Percentiles rank a stretch among this genome's conserved stretches.
These are phyloP conservation scores for Cladosporium sp. DNA, from an alignment of 2,329 filamentous ascomycete genomes.

Conservation along the genomic window DNA sequence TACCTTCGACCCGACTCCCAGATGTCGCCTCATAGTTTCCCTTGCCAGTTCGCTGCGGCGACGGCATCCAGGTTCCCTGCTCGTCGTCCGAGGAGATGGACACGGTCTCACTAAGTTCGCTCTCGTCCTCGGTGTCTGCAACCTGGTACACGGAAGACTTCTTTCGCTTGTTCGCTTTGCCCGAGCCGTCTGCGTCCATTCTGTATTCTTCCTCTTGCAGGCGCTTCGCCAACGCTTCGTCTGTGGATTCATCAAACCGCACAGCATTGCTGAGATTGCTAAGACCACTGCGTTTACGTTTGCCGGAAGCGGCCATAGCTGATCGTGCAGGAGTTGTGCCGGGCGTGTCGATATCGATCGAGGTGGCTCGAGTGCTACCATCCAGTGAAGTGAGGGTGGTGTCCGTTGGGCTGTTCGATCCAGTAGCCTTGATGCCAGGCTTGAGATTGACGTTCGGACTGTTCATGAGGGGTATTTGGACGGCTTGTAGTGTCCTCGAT, in stretches of 20 bases:
- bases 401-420: slow-evolving; percentile 17
- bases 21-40: slow-evolving; percentile 14
- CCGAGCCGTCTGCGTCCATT: slow-evolving; percentile 12
- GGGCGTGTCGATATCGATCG: slow-evolving; percentile 54
- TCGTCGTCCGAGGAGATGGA: slow-evolving; percentile 17
- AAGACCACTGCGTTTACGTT: slow-evolving; percentile 30
- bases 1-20: slow-evolving; percentile 10
- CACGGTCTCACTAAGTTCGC: slow-evolving; percentile 26
- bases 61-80: too few species aligned
- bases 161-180: slow-evolving; percentile 20
- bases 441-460: not conserved
- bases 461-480: slow-evolving; percentile 1
- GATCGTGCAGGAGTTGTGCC: slow-evolving; percentile 53
- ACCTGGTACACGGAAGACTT: slow-evolving; percentile 19
- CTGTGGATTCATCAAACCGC: slow-evolving; percentile 24
- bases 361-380: slow-evolving; percentile 34
- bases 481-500: not conserved
- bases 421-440: not conserved
- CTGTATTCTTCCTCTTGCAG: slow-evolving; percentile 33
- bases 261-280: slow-evolving; percentile 18
- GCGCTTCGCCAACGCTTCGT: slow-evolving; percentile 25
- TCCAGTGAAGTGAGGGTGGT: slow-evolving; percentile 14
- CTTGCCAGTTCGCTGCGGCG: slow-evolving; percentile 1
- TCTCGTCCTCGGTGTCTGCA: slow-evolving; percentile 26
- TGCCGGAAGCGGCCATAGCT: slow-evolving; percentile 22